Base-by-base conservation (phyloP, 139 green algal species). In the Desmodesmus armatus region DNA sequence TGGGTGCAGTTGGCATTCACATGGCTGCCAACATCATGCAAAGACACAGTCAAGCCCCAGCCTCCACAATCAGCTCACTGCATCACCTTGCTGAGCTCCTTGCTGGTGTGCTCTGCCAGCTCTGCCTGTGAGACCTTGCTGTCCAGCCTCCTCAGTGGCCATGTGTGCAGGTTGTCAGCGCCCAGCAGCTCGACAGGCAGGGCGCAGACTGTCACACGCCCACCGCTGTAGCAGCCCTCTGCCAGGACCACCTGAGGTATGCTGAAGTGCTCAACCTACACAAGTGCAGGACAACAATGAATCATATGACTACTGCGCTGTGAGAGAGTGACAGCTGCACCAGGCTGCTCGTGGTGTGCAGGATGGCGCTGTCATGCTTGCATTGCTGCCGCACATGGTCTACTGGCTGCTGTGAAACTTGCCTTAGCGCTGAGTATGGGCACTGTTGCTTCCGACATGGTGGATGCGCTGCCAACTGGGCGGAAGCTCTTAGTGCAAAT, bases 171-270 rank as follows among this genome's bases (percentile, higher is more conserved):
- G 74, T 87, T 85, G 49, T 23, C 62, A 3, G 43, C n/a, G 0
- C 94, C 94, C 60, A 92, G 89, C 21, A 96, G 60, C 47, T 91
- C 90, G 19, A 83, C 70, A 0, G 94, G 94, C 72, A 96, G 82
- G 21, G 90, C 87, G 37, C 75, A 78, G 21, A 96, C 87, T 0
- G 88, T 62, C 40, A 96, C 90, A 1, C 78, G 77, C 0, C 92
- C 93, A 21, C 82, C 79, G 39, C 89, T 84, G 78, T 94, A 91
- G 29, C 80, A 80, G 19, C 92, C 93, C 31, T 92, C 90, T 27
- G 78, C 80, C 23, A 65, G 55, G 11, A 90, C 87, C 0, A 89
- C 85, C 87, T 94, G 87, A 0, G 78, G 84, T 27, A 96, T 88
- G 19, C 74, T 86, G 86, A 96, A 95, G 82, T 88, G 78, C 47